Conservation (phyloP, 1,284 basidiomycete species). For the Pseudozyma sp. region DNA sequence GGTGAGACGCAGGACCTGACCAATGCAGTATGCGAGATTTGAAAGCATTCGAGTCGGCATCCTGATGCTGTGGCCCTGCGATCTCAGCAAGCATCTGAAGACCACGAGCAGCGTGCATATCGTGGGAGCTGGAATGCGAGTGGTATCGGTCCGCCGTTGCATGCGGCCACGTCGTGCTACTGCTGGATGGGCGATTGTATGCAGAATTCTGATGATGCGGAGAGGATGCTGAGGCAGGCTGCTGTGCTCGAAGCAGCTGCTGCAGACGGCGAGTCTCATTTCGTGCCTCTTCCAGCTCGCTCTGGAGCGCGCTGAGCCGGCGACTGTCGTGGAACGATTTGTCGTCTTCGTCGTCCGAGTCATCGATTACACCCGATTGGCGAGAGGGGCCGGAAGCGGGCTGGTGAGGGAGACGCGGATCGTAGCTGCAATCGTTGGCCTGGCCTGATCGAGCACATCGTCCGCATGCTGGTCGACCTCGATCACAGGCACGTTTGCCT, state of each 20-base stretch:
- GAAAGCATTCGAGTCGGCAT: slow-evolving; percentile 30
- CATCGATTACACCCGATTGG: slow-evolving; percentile 1
- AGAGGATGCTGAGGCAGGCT: slow-evolving; percentile 2
- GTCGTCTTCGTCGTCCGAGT: slow-evolving; percentile 32
- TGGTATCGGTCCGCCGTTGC: slow-evolving; percentile 2
- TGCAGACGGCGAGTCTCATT: slow-evolving; percentile 29
- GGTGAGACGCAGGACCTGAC: slow-evolving; percentile 19
- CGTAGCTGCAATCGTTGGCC: slow-evolving; percentile 35
- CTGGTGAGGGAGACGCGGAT: slow-evolving; percentile 31
- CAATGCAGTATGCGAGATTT: slow-evolving; percentile 37
- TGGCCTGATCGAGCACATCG: slow-evolving; percentile 33
- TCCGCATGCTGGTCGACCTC: slow-evolving; percentile 39
- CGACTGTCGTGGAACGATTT: slow-evolving; percentile 1
- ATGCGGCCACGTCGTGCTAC: background rate
- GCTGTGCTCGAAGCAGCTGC: slow-evolving; percentile 18
- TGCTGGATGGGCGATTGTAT: background rate
- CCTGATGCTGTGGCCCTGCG: slow-evolving; percentile 39
- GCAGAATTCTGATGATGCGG: background rate
- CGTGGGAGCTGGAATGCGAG: slow-evolving; percentile 16
- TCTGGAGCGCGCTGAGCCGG: slow-evolving; percentile 13
- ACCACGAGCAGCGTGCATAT: slow-evolving; percentile 38
- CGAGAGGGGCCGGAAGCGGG: slow-evolving; percentile 9
- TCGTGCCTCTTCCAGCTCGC: slow-evolving; percentile 23
- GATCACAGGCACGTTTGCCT: slow-evolving; percentile 50
- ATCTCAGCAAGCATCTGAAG: slow-evolving; percentile 51